Evolutionary conservation across 2,329 filamentous ascomycete genomes (phyloP).

Genomic region (Calonectria henricotiae): DNA sequence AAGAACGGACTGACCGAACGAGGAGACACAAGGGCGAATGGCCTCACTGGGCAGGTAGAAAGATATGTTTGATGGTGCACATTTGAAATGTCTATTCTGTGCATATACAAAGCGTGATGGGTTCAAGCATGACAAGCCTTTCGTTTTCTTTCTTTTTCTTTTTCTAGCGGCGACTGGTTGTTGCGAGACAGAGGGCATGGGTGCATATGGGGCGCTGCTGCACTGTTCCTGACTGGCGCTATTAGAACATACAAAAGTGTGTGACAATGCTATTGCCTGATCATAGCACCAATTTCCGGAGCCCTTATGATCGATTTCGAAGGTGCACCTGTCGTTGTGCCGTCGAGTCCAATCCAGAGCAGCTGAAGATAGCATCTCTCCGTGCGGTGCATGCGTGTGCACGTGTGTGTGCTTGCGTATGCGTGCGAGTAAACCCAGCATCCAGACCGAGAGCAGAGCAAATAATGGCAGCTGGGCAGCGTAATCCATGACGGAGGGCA

Average conservation of each 20-base stretch:
- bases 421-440: constrained; percentile 4
- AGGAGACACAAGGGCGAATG: constrained; percentile 29
- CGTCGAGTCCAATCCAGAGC: not conserved
- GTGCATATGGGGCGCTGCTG: not conserved
- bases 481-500: constrained; percentile 29
- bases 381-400: constrained; percentile 3
- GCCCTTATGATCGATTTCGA: constrained; percentile 26
- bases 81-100: not conserved
- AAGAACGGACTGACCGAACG: constrained; percentile 29
- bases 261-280: constrained; percentile 23
- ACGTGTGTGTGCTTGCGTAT: constrained; percentile 16
- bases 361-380: constrained; percentile 9
- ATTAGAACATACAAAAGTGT: constrained; percentile 13
- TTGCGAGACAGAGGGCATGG: constrained; percentile 26
- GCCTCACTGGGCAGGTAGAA: constrained; percentile 30
- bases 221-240: constrained; percentile 19
- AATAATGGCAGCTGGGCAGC: constrained; percentile 24
- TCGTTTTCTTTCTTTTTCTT: not conserved
- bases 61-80: constrained; percentile 16
- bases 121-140: too few species aligned
- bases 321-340: not conserved
- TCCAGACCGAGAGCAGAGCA: constrained; percentile 14
- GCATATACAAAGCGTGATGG: not conserved
- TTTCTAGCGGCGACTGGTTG: not conserved
- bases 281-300: constrained; percentile 26